These are phyloP conservation scores for Fragosphaeria purpurea DNA, from an alignment of 2,329 filamentous ascomycete species.

Conservation along the genomic window DNA sequence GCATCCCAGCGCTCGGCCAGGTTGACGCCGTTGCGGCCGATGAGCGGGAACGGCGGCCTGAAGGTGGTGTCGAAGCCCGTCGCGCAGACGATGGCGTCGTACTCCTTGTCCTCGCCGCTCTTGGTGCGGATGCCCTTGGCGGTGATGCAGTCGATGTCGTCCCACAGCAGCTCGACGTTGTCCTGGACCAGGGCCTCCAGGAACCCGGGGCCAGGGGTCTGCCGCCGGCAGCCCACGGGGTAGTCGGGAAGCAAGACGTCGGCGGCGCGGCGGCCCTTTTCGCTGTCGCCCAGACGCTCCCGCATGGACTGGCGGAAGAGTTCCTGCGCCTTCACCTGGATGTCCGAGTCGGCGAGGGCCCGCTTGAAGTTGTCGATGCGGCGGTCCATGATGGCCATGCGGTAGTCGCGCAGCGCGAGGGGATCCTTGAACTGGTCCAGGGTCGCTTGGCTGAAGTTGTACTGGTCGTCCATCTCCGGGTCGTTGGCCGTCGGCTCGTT, in stretches of 20 bases:
- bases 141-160: too few relatives aligned
- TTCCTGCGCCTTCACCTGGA: constrained; percentile 30
- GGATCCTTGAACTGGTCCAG: not conserved
- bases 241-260: too few relatives aligned
- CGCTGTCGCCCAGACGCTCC: not conserved
- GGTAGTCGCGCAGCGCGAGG: not conserved
- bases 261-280: too few relatives aligned
- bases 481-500: constrained; percentile 1
- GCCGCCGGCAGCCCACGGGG: too few relatives aligned
- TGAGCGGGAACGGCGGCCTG: constrained; percentile 20
- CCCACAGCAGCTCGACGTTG: too few relatives aligned
- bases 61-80: constrained; percentile 26
- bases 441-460: not conserved
- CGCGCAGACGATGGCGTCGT: constrained; percentile 20
- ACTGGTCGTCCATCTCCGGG: not conserved
- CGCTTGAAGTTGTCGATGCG: constrained; percentile 1
- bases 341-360: not conserved
- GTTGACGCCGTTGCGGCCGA: constrained; percentile 4
- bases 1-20: constrained; percentile 11
- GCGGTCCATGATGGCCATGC: not conserved
- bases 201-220: too few relatives aligned
- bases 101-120: too few relatives aligned
- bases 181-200: too few relatives aligned
- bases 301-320: constrained; percentile 6
- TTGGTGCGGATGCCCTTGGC: too few relatives aligned